These are phyloP conservation scores for Salix purpurea DNA, from an alignment of 345 rosid genomes.

Conservation along the genomic window DNA sequence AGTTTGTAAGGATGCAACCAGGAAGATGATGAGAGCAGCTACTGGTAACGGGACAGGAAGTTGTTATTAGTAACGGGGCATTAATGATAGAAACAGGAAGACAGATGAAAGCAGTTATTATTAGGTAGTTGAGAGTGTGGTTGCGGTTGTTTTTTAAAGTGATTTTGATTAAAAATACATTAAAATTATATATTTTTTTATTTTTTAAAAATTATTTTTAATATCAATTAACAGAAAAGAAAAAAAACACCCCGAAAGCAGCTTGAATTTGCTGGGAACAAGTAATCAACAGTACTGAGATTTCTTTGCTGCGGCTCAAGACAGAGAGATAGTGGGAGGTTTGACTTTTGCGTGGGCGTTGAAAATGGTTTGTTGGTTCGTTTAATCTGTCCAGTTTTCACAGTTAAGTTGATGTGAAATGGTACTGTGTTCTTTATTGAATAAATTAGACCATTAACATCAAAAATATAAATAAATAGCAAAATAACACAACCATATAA, in stretches of 20 bases:
- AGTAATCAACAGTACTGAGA: neutral
- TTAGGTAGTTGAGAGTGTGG: too few relatives aligned
- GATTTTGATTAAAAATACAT: too few relatives aligned
- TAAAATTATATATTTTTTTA: too few relatives aligned
- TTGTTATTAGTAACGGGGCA: neutral
- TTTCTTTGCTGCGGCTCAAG: neutral
- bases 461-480: too few relatives aligned
- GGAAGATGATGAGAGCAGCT: neutral
- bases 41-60: too few relatives aligned
- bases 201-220: too few relatives aligned
- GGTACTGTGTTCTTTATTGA: neutral
- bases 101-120: neutral
- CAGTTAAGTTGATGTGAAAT: neutral
- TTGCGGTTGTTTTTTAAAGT: too few relatives aligned
- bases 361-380: neutral
- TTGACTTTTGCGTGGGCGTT: neutral
- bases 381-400: neutral
- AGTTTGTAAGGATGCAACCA: neutral
- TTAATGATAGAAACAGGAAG: neutral
- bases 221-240: accelerated
- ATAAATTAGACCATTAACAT: too few relatives aligned
- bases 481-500: too few relatives aligned
- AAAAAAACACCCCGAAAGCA: too few relatives aligned
- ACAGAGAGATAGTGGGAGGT: neutral
- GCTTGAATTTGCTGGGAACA: neutral